A percentile compares a stretch with the other conserved stretches of the same genome.
These are phyloP conservation scores for Chamaenerion angustifolium DNA, from an alignment of 345 rosid genomes.

Conservation along the genomic window DNA sequence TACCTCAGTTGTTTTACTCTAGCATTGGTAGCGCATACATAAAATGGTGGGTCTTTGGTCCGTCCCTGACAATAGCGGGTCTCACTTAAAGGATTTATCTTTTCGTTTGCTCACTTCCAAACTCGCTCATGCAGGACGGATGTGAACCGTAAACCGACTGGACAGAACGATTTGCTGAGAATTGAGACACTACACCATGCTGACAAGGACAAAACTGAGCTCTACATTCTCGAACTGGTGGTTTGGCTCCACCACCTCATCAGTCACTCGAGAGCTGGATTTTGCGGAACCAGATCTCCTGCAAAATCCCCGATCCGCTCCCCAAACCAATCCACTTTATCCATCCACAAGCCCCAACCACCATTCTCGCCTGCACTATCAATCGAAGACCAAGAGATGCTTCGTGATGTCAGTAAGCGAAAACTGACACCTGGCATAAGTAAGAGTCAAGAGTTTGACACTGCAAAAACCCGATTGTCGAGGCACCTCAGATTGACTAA, in stretches of 20 bases:
- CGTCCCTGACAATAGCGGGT: no score
- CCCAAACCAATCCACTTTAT: conserved; percentile 41
- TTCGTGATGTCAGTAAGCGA: conserved; percentile 73
- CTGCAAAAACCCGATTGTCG: conserved; percentile 41
- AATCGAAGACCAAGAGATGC: conserved; percentile 87
- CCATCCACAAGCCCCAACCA: conserved; percentile 25
- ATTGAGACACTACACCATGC: conserved; percentile 96
- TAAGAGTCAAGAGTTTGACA: conserved; percentile 88
- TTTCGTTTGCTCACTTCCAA: conserved; percentile 1
- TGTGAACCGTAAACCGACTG: conserved; percentile 46
- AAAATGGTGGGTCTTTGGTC: no score
- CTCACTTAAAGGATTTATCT: no score
- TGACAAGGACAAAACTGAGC: conserved; percentile 77
- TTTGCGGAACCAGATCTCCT: conserved; percentile 67
- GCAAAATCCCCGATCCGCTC: conserved; percentile 81
- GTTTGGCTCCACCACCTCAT: conserved; percentile 91
- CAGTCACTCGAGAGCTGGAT: conserved; percentile 56
- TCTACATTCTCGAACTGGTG: conserved; percentile 62
- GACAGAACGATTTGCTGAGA: conserved; percentile 66
- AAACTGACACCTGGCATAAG: conserved; percentile 81
- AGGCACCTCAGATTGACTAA: conserved; percentile 80
- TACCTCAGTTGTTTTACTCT: no score
- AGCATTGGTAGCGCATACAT: no score
- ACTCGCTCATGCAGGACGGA: conserved; percentile 40
- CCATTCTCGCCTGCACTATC: conserved; percentile 44